Conservation (phyloP, 768 basidiomycete species). For the Termitomyces sp. region DNA sequence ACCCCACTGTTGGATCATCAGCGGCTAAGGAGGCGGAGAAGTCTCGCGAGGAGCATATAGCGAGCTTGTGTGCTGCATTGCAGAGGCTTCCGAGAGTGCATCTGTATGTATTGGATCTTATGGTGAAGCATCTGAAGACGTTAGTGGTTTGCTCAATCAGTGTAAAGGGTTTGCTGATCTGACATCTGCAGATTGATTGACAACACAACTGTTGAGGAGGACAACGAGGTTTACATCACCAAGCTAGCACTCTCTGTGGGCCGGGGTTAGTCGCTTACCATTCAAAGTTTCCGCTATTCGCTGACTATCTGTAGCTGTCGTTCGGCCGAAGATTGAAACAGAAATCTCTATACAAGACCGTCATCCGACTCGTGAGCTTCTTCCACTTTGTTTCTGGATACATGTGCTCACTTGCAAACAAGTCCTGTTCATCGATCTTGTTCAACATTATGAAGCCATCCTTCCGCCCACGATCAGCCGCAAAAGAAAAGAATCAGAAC, state of each 20-base stretch:
- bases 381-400: neutral
- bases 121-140: conserved; percentile 74
- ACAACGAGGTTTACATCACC: conserved; percentile 73
- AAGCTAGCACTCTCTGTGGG: conserved; percentile 89
- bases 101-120: conserved; percentile 70
- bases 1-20: conserved; percentile 64
- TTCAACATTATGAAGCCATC: conserved; percentile 68
- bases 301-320: conserved; percentile 46
- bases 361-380: conserved; percentile 64
- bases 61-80: conserved; percentile 57
- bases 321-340: conserved; percentile 79
- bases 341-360: conserved; percentile 89
- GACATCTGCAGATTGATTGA: conserved; percentile 53
- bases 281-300: neutral
- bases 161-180: neutral
- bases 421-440: conserved; percentile 84
- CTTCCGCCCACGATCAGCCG: conserved; percentile 78
- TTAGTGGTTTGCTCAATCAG: conserved; percentile 28
- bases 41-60: conserved; percentile 54
- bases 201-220: conserved; percentile 63
- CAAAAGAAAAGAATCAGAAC: conserved; percentile 85
- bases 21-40: conserved; percentile 47
- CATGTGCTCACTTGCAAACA: neutral
- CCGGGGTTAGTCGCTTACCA: conserved; percentile 52
- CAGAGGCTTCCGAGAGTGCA: conserved; percentile 74